Base-by-base conservation (phyloP, 306 rosid species). In the Vigna radiata region DNA sequence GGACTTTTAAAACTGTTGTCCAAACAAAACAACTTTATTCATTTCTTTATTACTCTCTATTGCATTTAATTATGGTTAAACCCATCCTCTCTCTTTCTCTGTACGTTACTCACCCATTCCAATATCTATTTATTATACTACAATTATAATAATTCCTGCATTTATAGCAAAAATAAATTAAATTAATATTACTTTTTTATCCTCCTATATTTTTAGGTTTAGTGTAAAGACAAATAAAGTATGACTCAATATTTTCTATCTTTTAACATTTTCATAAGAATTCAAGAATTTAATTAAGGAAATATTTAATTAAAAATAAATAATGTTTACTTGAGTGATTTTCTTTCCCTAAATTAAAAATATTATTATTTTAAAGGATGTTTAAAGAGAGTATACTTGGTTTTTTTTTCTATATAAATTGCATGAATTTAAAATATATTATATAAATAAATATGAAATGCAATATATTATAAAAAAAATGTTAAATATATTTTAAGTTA, bases 1-100 rank as follows among this genome's bases (percentile, higher is more conserved):
- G 77, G 53, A 37, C 54, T 54, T 36, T 1, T 1, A 67, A 67
- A 68, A 47, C 27, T 68, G n/a, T 65, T 36, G 41, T 36, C 68
- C 55, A 56, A 41, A 41, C 66, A 41, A 58, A 41, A 37, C 68
- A 16, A 61, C 19, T 61, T 59, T 59, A 60, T 29, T 16, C 7
- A 8, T n/a, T 63, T 63, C 18, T 33, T 33, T 33, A 4, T 37
- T n/a, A 31, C 21, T 63, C 37, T 36, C 15, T n/a, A 63, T n/a
- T 64, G 2, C 27, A 37, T 56, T 58, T 56, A 23, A 21, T 73
- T 43, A 21, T 55, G n/a, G n/a, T 41, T 73, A 27, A 73, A 56
- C 41, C 27, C 17, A 8, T 56, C 41, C 23, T 7, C 44, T 56
- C 43, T 56, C 77, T 25, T 39, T 18, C 31, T 64, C 1, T 29